These are phyloP conservation scores for Pseudogymnoascus sp. DNA, from an alignment of 2,329 filamentous ascomycete species.

Conservation along the genomic window DNA sequence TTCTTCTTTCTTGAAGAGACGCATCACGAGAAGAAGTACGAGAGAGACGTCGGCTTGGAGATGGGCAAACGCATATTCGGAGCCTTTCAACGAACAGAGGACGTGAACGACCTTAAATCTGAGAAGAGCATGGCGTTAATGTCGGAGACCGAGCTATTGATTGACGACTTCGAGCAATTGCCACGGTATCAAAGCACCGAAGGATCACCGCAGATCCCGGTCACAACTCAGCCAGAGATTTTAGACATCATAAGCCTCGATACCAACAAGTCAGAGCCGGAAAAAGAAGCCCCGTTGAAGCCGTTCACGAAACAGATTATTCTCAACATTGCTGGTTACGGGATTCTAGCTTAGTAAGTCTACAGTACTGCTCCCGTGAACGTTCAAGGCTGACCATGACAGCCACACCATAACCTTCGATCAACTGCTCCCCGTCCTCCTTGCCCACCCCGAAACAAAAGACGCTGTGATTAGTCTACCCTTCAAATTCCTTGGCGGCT, in stretches of 20 bases:
- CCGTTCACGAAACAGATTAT: conserved; percentile 80
- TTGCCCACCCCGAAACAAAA: conserved; percentile 45
- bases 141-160: conserved; percentile 39
- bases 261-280: conserved; percentile 21
- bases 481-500: conserved; percentile 83
- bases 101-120: conserved; percentile 22
- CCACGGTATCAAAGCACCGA: conserved; percentile 61
- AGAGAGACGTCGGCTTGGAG: conserved; percentile 67
- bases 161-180: conserved; percentile 48
- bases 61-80: conserved; percentile 59
- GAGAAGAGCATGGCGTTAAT: conserved; percentile 39
- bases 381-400: conserved; percentile 18
- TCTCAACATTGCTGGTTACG: conserved; percentile 81
- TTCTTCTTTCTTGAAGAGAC: conserved; percentile 91
- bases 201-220: conserved; percentile 41
- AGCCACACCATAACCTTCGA: conserved; percentile 98
- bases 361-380: conserved; percentile 11
- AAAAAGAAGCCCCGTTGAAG: conserved; percentile 38
- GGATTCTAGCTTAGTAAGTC: conserved; percentile 88
- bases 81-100: conserved; percentile 25
- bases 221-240: conserved; percentile 29
- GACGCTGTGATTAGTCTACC: conserved; percentile 50
- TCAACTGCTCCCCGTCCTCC: conserved; percentile 83
- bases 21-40: conserved; percentile 69
- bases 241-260: conserved; percentile 32